Evolutionary conservation across 345 rosid genomes (phyloP).

Genomic region (Odontarrhena argentea): DNA sequence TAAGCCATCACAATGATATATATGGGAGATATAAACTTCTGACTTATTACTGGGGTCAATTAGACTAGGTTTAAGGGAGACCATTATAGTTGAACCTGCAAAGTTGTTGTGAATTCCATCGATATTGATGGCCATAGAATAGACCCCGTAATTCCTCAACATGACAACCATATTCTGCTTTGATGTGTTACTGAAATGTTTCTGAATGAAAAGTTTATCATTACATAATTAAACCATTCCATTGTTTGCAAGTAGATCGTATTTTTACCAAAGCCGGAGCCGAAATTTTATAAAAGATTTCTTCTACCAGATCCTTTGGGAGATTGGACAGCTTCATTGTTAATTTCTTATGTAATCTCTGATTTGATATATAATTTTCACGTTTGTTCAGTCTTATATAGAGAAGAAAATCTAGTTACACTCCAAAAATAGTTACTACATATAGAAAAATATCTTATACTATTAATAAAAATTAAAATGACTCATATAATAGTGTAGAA

Average conservation of each 20-base stretch:
- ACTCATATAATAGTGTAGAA: too few species aligned
- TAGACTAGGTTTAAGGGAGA: neutral
- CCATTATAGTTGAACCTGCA: neutral
- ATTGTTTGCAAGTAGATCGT: neutral
- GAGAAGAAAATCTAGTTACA: neutral
- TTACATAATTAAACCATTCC: neutral
- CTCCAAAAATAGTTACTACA: neutral
- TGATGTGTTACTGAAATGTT: neutral
- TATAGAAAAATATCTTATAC: neutral
- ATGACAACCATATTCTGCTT: too few species aligned
- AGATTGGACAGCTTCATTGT: neutral
- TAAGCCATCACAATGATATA: neutral
- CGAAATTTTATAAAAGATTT: neutral
- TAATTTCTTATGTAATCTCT: constrained; percentile 1
- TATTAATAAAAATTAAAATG: neutral
- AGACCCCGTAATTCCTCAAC: neutral
- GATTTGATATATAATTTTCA: neutral
- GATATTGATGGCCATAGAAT: neutral
- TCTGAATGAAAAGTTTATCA: neutral
- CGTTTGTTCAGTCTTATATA: constrained; percentile 12
- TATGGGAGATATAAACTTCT: constrained; percentile 3
- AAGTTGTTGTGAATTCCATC: neutral
- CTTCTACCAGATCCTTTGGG: neutral
- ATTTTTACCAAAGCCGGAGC: neutral
- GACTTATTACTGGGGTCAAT: neutral